Conservation (phyloP, 2,329 filamentous ascomycete genomes). For the Xylogone sp. region DNA sequence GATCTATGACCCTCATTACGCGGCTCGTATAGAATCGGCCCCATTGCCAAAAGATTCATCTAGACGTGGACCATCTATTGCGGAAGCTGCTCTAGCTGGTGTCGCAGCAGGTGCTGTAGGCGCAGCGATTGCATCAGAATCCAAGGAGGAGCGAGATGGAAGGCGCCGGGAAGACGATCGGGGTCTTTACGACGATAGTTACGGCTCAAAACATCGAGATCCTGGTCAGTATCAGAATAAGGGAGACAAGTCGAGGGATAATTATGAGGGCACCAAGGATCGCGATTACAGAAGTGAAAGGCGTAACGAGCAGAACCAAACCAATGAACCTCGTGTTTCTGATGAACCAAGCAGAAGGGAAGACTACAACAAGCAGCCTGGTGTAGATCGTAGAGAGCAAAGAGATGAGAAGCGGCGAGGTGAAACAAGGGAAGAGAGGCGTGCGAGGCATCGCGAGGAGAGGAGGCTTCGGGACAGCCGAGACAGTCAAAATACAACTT, state of each 20-base stretch:
- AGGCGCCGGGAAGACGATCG: conserved; percentile 15
- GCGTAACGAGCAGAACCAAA: conserved; percentile 15
- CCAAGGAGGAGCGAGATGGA: conserved; percentile 21
- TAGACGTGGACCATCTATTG: conserved; percentile 35
- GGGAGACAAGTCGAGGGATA: conserved; percentile 17
- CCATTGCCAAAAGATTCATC: conserved; percentile 24
- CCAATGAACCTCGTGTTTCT: conserved; percentile 12
- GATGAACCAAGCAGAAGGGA: conserved; percentile 18
- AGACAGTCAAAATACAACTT: not conserved
- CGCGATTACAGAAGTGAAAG: conserved; percentile 18
- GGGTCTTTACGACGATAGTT: conserved; percentile 10
- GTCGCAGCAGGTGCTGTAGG: conserved; percentile 47
- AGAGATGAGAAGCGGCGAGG: conserved; percentile 25
- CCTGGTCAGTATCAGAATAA: conserved; percentile 15
- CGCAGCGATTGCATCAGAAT: conserved; percentile 39
- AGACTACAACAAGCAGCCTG: conserved; percentile 22
- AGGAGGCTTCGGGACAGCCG: not conserved
- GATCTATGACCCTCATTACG: conserved; percentile 54
- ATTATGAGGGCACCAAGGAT: conserved; percentile 17
- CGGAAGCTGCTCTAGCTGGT: conserved; percentile 43
- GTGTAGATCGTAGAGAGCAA: conserved; percentile 24
- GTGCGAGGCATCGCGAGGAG: conserved; percentile 13
- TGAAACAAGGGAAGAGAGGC: conserved; percentile 8
- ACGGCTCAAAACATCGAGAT: conserved; percentile 15
- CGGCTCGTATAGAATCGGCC: conserved; percentile 20